Evolutionary conservation across 1,284 basidiomycete species (phyloP), one percentile per base, ranked within the genome.

Genomic region (Cutaneotrichosporon cavernicola): DNA sequence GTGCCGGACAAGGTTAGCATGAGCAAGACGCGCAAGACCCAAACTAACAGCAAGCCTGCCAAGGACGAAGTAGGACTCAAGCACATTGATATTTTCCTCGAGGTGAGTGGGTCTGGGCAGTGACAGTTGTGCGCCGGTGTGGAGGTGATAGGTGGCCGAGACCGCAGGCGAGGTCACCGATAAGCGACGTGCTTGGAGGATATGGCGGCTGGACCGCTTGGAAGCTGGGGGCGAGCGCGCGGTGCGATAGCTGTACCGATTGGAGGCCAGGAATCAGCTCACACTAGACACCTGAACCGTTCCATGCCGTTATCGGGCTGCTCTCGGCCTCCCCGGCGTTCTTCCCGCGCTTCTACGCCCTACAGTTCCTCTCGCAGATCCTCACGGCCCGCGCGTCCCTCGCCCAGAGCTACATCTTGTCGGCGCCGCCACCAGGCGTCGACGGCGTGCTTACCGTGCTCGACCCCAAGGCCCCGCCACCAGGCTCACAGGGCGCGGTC

Each of bases 321-420:
- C 83, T 96, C n/a, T 86, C 83, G 40, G 71, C 68, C 60, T 79
- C 80, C 4, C 74, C 76, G 8, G 78, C 80, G 11, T 97, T 97
- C 82, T 96, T 97, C 79, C 87, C 89, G 47, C 89, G 94, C 26
- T 93, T 92, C 80, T 88, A 89, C 56, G 87, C 91, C 5, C 84
- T 98, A 11, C 92, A 97, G 76, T 87, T 92, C 69, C 85, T 99
- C 51, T 86, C 88, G 18, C 87, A 86, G 21, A 83, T 98, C 56
- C 82, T 96, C 65, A 86, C 88, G 73, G 90, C 93, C 77, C 83
- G 94, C 56, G 86, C 92, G 21, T 85, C 89, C 56, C 82, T 85
- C 32, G 88, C 97, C 6, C 97, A 99, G 80, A 85, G 85, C 34
- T 92, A 95, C 79, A 93, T 99, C 73, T 84, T 98, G 66, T 80